Percentiles rank a stretch among this genome's conserved stretches.
These are phyloP conservation scores for Prunus dulcis DNA, from an alignment of 306 rosid species.

Conservation along the genomic window DNA sequence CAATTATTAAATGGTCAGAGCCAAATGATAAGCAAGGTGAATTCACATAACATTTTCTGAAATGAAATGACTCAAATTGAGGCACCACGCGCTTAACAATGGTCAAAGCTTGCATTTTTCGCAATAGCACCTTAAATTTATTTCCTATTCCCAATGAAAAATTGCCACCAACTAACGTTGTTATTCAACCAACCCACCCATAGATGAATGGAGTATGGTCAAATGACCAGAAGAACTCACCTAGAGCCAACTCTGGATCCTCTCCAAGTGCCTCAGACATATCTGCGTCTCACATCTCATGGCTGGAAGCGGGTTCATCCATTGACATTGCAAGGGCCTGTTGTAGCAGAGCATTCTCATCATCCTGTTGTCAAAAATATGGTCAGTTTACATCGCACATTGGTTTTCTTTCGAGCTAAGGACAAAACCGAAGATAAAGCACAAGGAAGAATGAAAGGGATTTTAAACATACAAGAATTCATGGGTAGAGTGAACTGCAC, in stretches of 20 bases:
- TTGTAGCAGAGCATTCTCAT: slow-evolving; percentile 86
- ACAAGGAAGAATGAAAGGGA: not conserved
- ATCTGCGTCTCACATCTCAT: slow-evolving; percentile 70
- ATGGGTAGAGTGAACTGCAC: not conserved
- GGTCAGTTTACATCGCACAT: not conserved
- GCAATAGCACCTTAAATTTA: not conserved
- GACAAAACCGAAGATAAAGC: not conserved
- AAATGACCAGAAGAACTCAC: slow-evolving; percentile 38
- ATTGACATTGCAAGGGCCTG: slow-evolving; percentile 99
- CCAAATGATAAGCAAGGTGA: not conserved
- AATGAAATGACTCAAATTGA: not conserved
- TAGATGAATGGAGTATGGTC: not conserved
- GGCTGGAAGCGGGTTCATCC: slow-evolving; percentile 71
- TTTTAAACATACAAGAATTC: not conserved
- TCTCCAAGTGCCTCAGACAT: slow-evolving; percentile 78
- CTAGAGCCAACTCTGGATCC: slow-evolving; percentile 92
- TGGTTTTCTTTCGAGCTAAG: not conserved
- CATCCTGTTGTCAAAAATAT: slow-evolving; percentile 38
- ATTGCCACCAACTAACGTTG: not conserved
- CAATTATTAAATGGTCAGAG: not conserved
- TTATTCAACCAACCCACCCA: not conserved
- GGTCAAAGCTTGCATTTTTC: not conserved
- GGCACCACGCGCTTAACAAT: not conserved
- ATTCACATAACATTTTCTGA: not conserved
- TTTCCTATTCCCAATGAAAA: slow-evolving; percentile 3